phyloP scores from a whole-genome alignment of 2,329 filamentous ascomycete species.

The Kalaharituber pfeilii region DNA sequence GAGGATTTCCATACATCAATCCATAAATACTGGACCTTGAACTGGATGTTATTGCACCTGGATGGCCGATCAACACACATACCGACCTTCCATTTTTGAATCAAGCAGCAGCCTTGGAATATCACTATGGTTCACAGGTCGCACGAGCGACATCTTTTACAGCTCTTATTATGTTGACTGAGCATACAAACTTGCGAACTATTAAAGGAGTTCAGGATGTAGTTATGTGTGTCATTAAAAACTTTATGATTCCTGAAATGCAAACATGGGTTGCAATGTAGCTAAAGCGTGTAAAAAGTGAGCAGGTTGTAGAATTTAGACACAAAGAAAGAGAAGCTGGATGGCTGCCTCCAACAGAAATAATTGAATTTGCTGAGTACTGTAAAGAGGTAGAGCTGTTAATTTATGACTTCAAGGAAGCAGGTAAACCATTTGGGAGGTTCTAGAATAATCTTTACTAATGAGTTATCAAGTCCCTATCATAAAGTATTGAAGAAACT shows the following conservation, averaged over 20 bases:
- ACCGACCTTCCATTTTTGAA: background rate
- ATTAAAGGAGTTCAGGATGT: background rate
- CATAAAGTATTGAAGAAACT: too few species aligned
- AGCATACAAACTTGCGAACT: background rate
- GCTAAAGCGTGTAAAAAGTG: too few species aligned
- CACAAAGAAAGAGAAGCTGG: too few species aligned
- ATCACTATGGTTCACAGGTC: background rate
- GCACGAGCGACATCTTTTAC: background rate
- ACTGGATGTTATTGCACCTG: background rate
- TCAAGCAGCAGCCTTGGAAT: background rate
- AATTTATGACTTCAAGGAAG: too few species aligned
- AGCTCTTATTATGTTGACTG: background rate
- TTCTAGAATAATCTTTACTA: too few species aligned
- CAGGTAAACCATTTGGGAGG: too few species aligned
- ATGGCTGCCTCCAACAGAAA: too few species aligned
- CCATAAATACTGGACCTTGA: background rate
- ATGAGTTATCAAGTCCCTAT: too few species aligned
- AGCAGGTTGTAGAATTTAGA: too few species aligned
- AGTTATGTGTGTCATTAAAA: background rate
- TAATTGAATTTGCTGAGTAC: too few species aligned
- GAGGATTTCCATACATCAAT: background rate
- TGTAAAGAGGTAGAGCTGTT: too few species aligned
- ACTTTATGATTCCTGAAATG: background rate
- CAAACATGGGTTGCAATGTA: background rate
- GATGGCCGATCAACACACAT: background rate